Evolutionary conservation across 2,329 filamentous ascomycete species (phyloP).

Genomic region (Aspergillus latus): DNA sequence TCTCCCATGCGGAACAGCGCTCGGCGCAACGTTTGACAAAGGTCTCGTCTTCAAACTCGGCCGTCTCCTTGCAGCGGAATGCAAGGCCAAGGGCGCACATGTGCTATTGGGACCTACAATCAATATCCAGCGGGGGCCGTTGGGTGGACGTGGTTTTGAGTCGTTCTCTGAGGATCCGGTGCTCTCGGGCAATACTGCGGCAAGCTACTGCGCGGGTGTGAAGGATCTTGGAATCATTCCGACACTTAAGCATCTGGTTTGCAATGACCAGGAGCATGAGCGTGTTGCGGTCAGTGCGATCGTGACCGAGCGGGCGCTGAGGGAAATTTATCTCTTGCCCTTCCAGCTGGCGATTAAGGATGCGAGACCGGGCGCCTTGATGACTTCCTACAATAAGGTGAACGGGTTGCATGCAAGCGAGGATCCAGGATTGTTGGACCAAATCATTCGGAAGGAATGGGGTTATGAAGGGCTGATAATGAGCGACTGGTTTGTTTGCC

Average conservation of each 20-base stretch:
- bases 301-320: slow-evolving; percentile 53
- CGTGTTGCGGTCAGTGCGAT: slow-evolving; percentile 45
- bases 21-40: slow-evolving; percentile 77
- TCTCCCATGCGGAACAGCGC: slow-evolving; percentile 75
- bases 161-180: slow-evolving; percentile 78
- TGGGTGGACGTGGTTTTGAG: slow-evolving; percentile 82
- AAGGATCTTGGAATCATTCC: slow-evolving; percentile 73
- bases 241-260: slow-evolving; percentile 68
- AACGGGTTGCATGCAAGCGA: slow-evolving; percentile 52
- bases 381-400: slow-evolving; percentile 61
- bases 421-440: slow-evolving; percentile 41
- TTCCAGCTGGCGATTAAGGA: slow-evolving; percentile 62
- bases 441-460: slow-evolving; percentile 49
- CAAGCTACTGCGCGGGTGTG: slow-evolving; percentile 69
- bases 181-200: slow-evolving; percentile 70
- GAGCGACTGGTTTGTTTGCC: slow-evolving; percentile 44
- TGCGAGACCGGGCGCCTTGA: slow-evolving; percentile 55
- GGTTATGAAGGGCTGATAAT: slow-evolving; percentile 48
- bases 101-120: slow-evolving; percentile 75
- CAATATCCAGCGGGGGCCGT: slow-evolving; percentile 76
- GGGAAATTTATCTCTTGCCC: slow-evolving; percentile 65
- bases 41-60: slow-evolving; percentile 69
- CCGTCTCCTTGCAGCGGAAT: slow-evolving; percentile 68
- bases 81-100: slow-evolving; percentile 70
- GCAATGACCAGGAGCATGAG: slow-evolving; percentile 50